Conservation (phyloP, 1,139 yeast species). For the Blastobotrys illinoisensis region DNA sequence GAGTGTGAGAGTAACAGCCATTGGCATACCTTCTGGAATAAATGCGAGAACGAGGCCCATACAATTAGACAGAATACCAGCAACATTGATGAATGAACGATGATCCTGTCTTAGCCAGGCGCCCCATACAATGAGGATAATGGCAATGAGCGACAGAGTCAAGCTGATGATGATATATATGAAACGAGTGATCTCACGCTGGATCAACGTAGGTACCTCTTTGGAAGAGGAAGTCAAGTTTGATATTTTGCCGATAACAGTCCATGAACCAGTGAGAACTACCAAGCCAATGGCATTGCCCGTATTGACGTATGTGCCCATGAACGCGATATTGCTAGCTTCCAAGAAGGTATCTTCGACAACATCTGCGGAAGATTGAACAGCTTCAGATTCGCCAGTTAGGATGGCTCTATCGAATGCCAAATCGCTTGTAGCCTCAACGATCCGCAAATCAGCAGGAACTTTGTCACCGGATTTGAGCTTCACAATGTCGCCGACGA, state of each 20-base stretch:
- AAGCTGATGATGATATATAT: constrained; percentile 38
- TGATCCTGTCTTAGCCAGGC: constrained; percentile 40
- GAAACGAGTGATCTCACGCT: constrained; percentile 43
- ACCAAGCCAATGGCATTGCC: constrained; percentile 48
- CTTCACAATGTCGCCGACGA: constrained; percentile 47
- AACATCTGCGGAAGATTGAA: constrained; percentile 37
- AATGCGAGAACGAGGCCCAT: constrained; percentile 46
- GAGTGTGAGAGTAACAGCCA: constrained; percentile 49
- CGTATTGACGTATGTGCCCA: constrained; percentile 45
- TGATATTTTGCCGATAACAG: constrained; percentile 49
- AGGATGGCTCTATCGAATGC: constrained; percentile 49
- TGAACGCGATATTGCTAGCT: constrained; percentile 42
- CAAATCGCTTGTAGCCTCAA: constrained; percentile 36
- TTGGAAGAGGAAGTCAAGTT: constrained; percentile 37
- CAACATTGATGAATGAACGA: constrained; percentile 41
- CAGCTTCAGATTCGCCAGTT: constrained; percentile 50
- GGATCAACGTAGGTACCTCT: constrained; percentile 42
- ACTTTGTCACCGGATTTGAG: constrained; percentile 44
- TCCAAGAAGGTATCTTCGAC: constrained; percentile 40
- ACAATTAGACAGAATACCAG: constrained; percentile 36
- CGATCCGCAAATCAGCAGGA: constrained; percentile 47
- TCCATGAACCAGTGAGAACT: constrained; percentile 42
- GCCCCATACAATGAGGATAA: constrained; percentile 45
- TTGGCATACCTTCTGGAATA: constrained; percentile 53
- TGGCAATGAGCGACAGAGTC: constrained; percentile 38